Conservation (phyloP, 371 early-diverging fungal species). For the Choanephora cucurbitarum region DNA sequence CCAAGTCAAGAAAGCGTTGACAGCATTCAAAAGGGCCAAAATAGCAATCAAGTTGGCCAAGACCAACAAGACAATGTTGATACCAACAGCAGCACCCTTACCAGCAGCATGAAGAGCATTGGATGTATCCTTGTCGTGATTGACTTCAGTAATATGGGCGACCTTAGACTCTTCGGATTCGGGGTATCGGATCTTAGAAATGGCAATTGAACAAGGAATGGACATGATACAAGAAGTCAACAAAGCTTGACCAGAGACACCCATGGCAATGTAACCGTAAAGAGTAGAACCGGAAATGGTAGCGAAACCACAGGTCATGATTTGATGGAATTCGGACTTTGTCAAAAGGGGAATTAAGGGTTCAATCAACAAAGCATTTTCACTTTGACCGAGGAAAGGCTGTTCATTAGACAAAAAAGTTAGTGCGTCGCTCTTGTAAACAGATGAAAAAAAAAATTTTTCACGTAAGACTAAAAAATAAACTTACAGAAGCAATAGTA, state of each 20-base stretch:
- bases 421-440: constrained; percentile 1
- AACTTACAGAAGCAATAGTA: constrained; percentile 68
- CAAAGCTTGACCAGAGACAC: constrained; percentile 61
- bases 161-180: constrained; percentile 75
- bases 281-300: constrained; percentile 85
- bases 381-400: constrained; percentile 79
- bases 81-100: constrained; percentile 86
- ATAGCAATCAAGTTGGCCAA: constrained; percentile 70
- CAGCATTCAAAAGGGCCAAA: constrained; percentile 56
- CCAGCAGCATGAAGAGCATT: constrained; percentile 85
- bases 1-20: constrained; percentile 76
- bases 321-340: constrained; percentile 78
- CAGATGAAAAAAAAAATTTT: neutral
- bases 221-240: constrained; percentile 90
- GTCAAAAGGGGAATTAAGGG: constrained; percentile 82
- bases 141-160: constrained; percentile 37
- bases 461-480: neutral
- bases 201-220: constrained; percentile 82
- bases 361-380: constrained; percentile 79
- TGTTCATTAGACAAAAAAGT: constrained; percentile 7
- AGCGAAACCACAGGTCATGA: constrained; percentile 85
- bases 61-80: constrained; percentile 77
- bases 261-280: constrained; percentile 65
- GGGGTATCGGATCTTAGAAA: constrained; percentile 85
- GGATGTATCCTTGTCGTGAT: constrained; percentile 52